Conservation (phyloP, 257 asterid species). For the Rhazya stricta region DNA sequence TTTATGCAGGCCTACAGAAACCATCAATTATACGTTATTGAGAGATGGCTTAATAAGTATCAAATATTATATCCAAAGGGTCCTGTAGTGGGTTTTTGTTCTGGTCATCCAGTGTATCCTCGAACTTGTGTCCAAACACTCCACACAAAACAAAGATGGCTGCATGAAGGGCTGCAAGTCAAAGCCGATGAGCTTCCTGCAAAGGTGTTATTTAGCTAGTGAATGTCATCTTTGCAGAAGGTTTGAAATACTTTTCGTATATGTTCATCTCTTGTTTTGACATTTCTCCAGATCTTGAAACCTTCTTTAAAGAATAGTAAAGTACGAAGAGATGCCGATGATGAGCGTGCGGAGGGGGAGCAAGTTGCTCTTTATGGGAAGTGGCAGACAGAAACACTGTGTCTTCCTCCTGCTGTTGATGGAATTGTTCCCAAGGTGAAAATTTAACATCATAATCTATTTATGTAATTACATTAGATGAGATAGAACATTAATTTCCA, state of each 20-base stretch:
- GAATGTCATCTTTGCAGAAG: slow-evolving; percentile 19
- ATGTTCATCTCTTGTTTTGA: background rate
- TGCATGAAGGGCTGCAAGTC: slow-evolving; percentile 84
- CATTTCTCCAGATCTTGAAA: slow-evolving; percentile 51
- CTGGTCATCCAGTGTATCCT: slow-evolving; percentile 90
- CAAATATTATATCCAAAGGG: slow-evolving; percentile 78
- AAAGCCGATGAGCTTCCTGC: slow-evolving; percentile 76
- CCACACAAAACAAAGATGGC: slow-evolving; percentile 73
- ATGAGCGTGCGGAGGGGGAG: slow-evolving; percentile 36
- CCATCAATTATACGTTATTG: slow-evolving; percentile 80
- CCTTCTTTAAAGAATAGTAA: slow-evolving; percentile 49
- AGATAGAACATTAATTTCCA: background rate
- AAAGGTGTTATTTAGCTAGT: slow-evolving; percentile 47
- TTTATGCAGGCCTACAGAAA: slow-evolving; percentile 72
- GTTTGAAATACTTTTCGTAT: background rate
- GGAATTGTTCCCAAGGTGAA: slow-evolving; percentile 94
- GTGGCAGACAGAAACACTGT: slow-evolving; percentile 89
- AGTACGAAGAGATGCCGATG: slow-evolving; percentile 45
- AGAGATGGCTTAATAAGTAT: slow-evolving; percentile 84
- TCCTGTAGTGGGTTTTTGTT: slow-evolving; percentile 76
- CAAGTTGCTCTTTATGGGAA: slow-evolving; percentile 61
- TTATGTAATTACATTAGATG: background rate
- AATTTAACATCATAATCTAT: slow-evolving; percentile 1
- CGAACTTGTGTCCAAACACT: slow-evolving; percentile 81
- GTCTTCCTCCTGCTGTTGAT: slow-evolving; percentile 74